These are phyloP conservation scores for Luffa acutangula DNA, from an alignment of 306 rosid species.

Conservation along the genomic window DNA sequence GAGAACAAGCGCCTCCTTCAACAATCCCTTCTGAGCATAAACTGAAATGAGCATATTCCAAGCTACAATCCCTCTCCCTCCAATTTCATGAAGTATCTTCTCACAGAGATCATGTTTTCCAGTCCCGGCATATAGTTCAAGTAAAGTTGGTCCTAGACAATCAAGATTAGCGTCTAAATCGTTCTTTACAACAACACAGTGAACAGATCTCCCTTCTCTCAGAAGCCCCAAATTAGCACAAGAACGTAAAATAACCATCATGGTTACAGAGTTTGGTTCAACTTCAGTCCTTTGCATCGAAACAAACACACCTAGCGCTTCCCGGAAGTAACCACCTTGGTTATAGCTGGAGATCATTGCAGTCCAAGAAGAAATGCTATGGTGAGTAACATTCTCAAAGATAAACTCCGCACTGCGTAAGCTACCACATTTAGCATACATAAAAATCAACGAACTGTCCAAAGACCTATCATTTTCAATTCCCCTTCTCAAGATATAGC, in stretches of 20 bases:
- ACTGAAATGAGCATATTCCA: slow-evolving; percentile 68
- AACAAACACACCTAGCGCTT: slow-evolving; percentile 37
- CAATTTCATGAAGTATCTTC: slow-evolving; percentile 35
- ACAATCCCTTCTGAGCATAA: slow-evolving; percentile 46
- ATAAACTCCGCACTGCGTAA: slow-evolving; percentile 31
- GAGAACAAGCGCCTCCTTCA: slow-evolving; percentile 36
- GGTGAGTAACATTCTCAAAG: slow-evolving; percentile 21
- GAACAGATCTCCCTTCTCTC: slow-evolving; percentile 67
- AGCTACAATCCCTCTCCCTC: slow-evolving; percentile 30
- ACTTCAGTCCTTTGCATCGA: slow-evolving; percentile 42
- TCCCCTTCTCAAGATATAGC: slow-evolving; percentile 43
- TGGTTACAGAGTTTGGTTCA: slow-evolving; percentile 54
- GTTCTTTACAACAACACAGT: slow-evolving; percentile 53
- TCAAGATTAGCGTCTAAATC: slow-evolving; percentile 41
- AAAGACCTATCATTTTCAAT: slow-evolving; percentile 33
- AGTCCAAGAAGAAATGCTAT: slow-evolving; percentile 55
- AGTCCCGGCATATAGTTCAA: slow-evolving; percentile 60
- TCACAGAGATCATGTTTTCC: slow-evolving; percentile 32
- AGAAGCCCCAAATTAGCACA: slow-evolving; percentile 57
- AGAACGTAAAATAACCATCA: slow-evolving; percentile 41
- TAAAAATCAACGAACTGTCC: slow-evolving; percentile 43
- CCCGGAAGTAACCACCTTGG: slow-evolving; percentile 31
- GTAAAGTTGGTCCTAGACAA: slow-evolving; percentile 42
- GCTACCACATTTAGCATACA: slow-evolving; percentile 64
- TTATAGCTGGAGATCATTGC: slow-evolving; percentile 66